Evolutionary conservation across 177 flowering plant genomes (phyloP).

Genomic region (Vitis hybrid): DNA sequence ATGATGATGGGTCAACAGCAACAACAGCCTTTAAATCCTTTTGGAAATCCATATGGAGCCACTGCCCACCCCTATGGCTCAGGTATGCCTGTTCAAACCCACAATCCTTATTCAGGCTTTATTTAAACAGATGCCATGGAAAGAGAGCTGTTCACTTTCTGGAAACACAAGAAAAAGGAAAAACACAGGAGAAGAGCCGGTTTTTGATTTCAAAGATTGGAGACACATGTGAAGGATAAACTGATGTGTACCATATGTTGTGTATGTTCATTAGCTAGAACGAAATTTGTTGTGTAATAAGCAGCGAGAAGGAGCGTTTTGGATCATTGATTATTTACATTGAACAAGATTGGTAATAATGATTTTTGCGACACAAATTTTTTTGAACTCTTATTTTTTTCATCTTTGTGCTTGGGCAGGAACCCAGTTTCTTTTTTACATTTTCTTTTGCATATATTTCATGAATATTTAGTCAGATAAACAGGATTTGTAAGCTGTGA

Average conservation of each 20-base stretch:
- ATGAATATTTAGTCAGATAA: neutral
- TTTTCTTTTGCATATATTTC: neutral
- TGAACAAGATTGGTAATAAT: constrained; percentile 16
- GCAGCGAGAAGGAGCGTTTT: constrained; percentile 18
- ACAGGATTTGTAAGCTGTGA: constrained; percentile 10
- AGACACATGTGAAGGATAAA: constrained; percentile 9
- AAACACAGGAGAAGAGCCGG: neutral
- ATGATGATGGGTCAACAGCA: constrained; percentile 61
- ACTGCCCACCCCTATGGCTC: constrained; percentile 52
- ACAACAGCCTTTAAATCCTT: constrained; percentile 65
- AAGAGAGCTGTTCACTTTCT: neutral
- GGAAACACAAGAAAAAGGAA: constrained; percentile 5
- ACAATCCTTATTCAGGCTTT: constrained; percentile 69
- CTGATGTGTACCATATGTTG: constrained; percentile 40
- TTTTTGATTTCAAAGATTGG: constrained; percentile 1
- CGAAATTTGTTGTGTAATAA: constrained; percentile 26
- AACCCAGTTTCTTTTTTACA: neutral
- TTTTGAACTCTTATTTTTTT: neutral
- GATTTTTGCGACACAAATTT: constrained; percentile 10
- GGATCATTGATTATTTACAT: constrained; percentile 18
- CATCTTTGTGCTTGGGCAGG: constrained; percentile 14
- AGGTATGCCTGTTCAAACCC: constrained; percentile 66
- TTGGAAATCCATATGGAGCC: constrained; percentile 56
- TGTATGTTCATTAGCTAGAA: constrained; percentile 39
- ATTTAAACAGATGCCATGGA: constrained; percentile 28